These are phyloP conservation scores for Hirsutella minnesotensis DNA, from an alignment of 2,329 filamentous ascomycete species.

Conservation along the genomic window DNA sequence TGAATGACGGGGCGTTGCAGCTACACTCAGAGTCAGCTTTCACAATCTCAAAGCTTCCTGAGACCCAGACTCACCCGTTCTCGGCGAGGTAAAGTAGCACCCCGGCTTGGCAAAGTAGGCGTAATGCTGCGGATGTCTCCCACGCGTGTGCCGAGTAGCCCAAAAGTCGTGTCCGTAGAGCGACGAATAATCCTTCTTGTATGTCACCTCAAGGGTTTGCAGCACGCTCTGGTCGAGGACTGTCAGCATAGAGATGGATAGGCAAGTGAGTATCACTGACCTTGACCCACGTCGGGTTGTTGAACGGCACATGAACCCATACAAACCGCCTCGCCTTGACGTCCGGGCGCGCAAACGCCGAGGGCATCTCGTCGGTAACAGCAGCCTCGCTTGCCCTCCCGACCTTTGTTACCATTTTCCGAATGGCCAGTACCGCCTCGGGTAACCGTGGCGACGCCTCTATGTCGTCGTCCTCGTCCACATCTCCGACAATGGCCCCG, in stretches of 20 bases:
- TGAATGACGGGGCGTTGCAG: constrained; percentile 22
- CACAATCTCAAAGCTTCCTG: too few relatives aligned
- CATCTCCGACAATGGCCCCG: constrained; percentile 3
- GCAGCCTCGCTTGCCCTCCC: constrained; percentile 5
- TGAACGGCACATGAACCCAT: constrained; percentile 47
- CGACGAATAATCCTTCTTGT: constrained; percentile 23
- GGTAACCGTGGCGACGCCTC: constrained; percentile 20
- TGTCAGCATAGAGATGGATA: background rate
- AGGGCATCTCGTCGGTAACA: constrained; percentile 15
- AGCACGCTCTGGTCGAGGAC: constrained; percentile 26
- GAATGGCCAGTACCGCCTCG: constrained; percentile 19
- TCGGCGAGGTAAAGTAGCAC: constrained; percentile 31
- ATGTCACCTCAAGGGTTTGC: constrained; percentile 26
- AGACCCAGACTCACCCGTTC: constrained; percentile 21
- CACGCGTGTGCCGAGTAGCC: constrained; percentile 34
- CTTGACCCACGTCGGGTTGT: constrained; percentile 47
- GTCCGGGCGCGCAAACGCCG: constrained; percentile 20
- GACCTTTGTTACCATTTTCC: constrained; percentile 10
- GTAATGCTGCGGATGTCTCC: constrained; percentile 36
- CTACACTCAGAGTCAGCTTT: constrained; percentile 8
- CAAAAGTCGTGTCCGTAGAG: constrained; percentile 36
- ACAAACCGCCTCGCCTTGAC: constrained; percentile 34
- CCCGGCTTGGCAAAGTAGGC: constrained; percentile 36
- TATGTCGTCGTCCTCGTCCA: constrained; percentile 11
- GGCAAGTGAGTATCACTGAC: constrained; percentile 14